Conservation (phyloP, 805 yeast species). For the Citeromyces matritensis region DNA sequence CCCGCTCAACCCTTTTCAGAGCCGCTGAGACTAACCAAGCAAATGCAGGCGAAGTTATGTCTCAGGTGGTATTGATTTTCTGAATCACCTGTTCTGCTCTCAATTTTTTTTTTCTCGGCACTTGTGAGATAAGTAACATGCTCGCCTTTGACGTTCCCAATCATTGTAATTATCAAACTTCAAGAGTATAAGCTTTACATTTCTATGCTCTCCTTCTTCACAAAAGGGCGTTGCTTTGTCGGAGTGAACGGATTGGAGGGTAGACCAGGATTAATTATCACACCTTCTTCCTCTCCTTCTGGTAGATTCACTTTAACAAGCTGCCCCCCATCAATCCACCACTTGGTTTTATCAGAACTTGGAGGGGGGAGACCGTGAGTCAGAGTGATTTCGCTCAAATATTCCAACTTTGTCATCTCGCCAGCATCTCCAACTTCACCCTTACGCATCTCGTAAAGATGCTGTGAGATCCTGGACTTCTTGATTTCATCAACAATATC, state of each 20-base stretch:
- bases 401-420: slow-evolving; percentile 14
- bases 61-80: too few relatives aligned
- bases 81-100: too few relatives aligned
- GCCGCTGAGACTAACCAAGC: too few relatives aligned
- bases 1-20: too few relatives aligned
- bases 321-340: slow-evolving; percentile 85
- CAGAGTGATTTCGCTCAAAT: slow-evolving; percentile 10
- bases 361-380: slow-evolving; percentile 67
- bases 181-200: too few relatives aligned
- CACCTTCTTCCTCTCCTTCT: slow-evolving; percentile 21
- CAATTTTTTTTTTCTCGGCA: too few relatives aligned
- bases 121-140: too few relatives aligned
- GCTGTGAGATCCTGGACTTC: slow-evolving; percentile 32
- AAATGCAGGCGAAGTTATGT: too few relatives aligned
- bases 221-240: slow-evolving; percentile 36
- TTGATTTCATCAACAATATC: slow-evolving; percentile 47
- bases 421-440: slow-evolving; percentile 26
- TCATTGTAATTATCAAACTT: too few relatives aligned
- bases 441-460: slow-evolving; percentile 37
- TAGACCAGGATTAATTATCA: slow-evolving; percentile 46
- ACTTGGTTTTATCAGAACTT: slow-evolving; percentile 62
- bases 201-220: slow-evolving; percentile 8
- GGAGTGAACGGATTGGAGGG: slow-evolving; percentile 61
- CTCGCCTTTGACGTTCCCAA: too few relatives aligned
- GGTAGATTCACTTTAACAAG: slow-evolving; percentile 52